Conservation (phyloP, 1,284 basidiomycete genomes). For the Crepidotus sp. region DNA sequence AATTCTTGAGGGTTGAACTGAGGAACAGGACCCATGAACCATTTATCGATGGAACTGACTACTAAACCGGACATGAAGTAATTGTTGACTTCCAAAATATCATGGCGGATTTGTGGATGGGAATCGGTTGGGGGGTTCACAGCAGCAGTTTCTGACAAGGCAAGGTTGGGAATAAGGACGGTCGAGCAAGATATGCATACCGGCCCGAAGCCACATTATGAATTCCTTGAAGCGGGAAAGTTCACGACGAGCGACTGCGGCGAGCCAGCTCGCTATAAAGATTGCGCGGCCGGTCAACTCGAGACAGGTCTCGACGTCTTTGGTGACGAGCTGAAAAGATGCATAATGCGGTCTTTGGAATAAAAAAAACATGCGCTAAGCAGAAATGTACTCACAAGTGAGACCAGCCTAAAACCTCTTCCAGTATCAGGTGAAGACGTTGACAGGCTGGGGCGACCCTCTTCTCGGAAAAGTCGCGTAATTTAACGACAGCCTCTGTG, state of each 20-base stretch:
- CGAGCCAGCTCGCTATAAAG: constrained; percentile 58
- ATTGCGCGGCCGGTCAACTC: constrained; percentile 47
- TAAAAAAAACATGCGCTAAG: neutral
- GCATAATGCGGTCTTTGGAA: constrained; percentile 38
- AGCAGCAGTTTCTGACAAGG: constrained; percentile 24
- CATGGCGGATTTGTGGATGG: constrained; percentile 48
- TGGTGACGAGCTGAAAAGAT: constrained; percentile 42
- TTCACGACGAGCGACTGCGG: constrained; percentile 55
- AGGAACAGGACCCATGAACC: constrained; percentile 63
- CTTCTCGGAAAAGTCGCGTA: constrained; percentile 66
- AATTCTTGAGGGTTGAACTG: constrained; percentile 48
- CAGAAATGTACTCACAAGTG: constrained; percentile 43
- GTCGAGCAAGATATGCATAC: constrained; percentile 32
- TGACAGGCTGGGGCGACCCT: constrained; percentile 65
- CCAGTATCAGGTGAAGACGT: constrained; percentile 60
- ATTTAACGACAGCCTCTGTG: constrained; percentile 55
- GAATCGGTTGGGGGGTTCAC: constrained; percentile 36
- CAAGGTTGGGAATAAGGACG: neutral
- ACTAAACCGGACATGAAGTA: constrained; percentile 67
- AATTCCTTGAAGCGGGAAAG: constrained; percentile 67
- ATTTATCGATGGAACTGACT: constrained; percentile 62
- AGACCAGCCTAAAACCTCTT: constrained; percentile 71
- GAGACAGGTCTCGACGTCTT: constrained; percentile 44
- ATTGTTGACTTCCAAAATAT: constrained; percentile 71
- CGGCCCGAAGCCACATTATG: constrained; percentile 66